phyloP scores from a whole-genome alignment of 2,329 filamentous ascomycete genomes.

The Trichoderma sp. region DNA sequence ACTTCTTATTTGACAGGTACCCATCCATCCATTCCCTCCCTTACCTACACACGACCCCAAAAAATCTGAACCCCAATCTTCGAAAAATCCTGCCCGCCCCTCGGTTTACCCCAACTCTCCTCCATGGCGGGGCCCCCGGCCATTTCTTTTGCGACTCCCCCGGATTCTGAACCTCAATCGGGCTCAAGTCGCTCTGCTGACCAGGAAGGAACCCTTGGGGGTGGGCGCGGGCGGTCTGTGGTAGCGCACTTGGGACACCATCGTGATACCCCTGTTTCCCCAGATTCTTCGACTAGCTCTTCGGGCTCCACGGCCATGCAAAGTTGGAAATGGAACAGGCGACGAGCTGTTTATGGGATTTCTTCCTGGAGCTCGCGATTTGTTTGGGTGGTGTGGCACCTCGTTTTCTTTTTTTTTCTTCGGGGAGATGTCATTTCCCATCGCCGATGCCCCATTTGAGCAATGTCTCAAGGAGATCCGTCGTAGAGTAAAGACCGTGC shows the following conservation, averaged over 20 bases:
- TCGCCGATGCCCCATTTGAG: neutral
- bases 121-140: conserved; percentile 9
- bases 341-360: neutral
- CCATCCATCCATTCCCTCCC: neutral
- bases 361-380: neutral
- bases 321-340: neutral
- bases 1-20: neutral
- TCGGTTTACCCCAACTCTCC: conserved; percentile 19
- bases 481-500: neutral
- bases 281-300: conserved; percentile 28
- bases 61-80: conserved; percentile 7
- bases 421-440: neutral
- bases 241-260: conserved; percentile 29
- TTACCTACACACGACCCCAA: neutral
- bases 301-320: conserved; percentile 4
- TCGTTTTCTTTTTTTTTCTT: neutral
- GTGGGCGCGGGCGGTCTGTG: conserved; percentile 22
- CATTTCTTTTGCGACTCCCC: conserved; percentile 10
- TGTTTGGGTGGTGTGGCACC: neutral
- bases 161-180: conserved; percentile 22
- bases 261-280: conserved; percentile 33
- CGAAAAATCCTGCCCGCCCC: neutral
- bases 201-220: conserved; percentile 26
- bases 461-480: neutral
- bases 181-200: conserved; percentile 26